phyloP scores from a whole-genome alignment of 352 stramenopile genomes.

The Peronospora destructor region DNA sequence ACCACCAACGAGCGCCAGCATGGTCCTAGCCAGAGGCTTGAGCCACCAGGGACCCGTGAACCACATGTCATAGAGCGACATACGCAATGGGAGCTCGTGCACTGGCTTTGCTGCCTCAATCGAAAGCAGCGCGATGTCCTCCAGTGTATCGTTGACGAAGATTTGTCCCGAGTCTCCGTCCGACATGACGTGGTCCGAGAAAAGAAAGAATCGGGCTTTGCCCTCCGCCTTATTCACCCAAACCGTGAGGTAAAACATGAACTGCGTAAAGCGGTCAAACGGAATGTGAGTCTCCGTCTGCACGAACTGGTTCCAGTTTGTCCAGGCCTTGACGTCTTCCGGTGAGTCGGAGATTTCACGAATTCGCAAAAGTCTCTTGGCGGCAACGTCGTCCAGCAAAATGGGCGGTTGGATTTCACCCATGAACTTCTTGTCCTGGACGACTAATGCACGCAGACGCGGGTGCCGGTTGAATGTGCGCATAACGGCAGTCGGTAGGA shows the following conservation, averaged over 20 bases:
- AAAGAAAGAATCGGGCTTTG: conserved; percentile 37
- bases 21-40: conserved; percentile 24
- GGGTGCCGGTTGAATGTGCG: conserved; percentile 55
- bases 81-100: conserved; percentile 29
- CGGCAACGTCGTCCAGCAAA: conserved; percentile 27
- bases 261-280: conserved; percentile 41
- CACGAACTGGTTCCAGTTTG: conserved; percentile 36
- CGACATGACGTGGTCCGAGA: conserved; percentile 59
- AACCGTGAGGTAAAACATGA: conserved; percentile 42
- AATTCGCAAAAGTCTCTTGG: conserved; percentile 25
- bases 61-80: conserved; percentile 40
- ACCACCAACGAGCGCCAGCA: conserved; percentile 21
- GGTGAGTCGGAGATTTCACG: conserved; percentile 22
- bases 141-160: conserved; percentile 43
- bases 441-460: conserved; percentile 36
- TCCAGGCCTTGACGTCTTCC: conserved; percentile 17
- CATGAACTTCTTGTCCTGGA: conserved; percentile 33
- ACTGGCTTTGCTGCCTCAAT: conserved; percentile 22
- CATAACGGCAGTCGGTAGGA: conserved; percentile 44
- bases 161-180: conserved; percentile 40
- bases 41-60: conserved; percentile 38
- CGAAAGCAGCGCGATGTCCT: conserved; percentile 30
- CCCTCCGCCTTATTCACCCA: conserved; percentile 31
- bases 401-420: conserved; percentile 36
- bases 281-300: conserved; percentile 23